phyloP scores from a whole-genome alignment of 805 yeast genomes.

The Suhomyces tanzawaensis region DNA sequence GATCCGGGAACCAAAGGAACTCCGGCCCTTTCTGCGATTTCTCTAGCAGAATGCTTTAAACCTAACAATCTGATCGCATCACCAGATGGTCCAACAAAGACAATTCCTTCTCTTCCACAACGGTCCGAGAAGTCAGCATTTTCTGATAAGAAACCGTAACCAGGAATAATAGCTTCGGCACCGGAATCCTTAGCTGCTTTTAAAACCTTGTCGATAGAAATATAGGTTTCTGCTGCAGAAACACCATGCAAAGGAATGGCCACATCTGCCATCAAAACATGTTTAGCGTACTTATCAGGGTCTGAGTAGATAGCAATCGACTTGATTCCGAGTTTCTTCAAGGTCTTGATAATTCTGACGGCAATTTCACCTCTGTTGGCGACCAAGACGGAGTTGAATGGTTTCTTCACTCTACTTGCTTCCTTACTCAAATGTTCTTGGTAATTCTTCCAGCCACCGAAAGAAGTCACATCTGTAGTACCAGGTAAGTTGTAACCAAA shows the following conservation, averaged over 20 bases:
- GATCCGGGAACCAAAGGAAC: conserved; percentile 99
- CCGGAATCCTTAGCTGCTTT: conserved; percentile 79
- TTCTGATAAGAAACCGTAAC: conserved; percentile 94
- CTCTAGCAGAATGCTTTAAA: conserved; percentile 94
- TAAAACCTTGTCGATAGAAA: conserved; percentile 80
- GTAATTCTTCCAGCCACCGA: conserved; percentile 86
- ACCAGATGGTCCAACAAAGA: conserved; percentile 96
- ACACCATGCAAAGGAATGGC: conserved; percentile 76
- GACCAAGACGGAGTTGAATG: conserved; percentile 81
- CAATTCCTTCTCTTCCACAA: conserved; percentile 77
- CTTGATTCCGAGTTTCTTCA: conserved; percentile 73
- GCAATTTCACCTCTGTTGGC: conserved; percentile 99
- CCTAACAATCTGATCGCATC: conserved; percentile 90
- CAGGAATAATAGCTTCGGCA: conserved; percentile 96
- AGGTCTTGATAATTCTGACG: conserved; percentile 85
- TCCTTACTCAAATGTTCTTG: conserved; percentile 33
- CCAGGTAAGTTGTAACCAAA: conserved; percentile 71
- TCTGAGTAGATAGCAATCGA: conserved; percentile 90
- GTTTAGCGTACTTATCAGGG: conserved; percentile 84
- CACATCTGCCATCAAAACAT: conserved; percentile 78
- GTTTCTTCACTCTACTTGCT: conserved; percentile 40
- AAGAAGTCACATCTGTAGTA: conserved; percentile 75
- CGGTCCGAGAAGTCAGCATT: conserved; percentile 95
- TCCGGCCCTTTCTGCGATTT: conserved; percentile 84
- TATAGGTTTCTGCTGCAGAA: conserved; percentile 88